Base-by-base conservation (phyloP, 1,284 basidiomycete genomes). In the Leccinum pachyderme region DNA sequence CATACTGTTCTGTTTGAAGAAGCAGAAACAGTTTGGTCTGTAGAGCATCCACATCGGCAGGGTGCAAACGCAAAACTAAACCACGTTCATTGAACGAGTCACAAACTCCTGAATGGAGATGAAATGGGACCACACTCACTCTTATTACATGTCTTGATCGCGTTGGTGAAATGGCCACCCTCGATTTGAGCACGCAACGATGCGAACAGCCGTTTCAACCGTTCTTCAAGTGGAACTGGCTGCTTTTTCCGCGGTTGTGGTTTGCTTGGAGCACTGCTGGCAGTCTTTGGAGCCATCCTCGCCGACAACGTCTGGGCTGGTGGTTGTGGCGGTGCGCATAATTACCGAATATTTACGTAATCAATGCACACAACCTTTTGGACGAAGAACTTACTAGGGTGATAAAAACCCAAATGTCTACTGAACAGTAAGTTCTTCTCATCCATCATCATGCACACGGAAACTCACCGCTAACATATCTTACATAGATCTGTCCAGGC, bases 81-180 rank as follows among this genome's bases (percentile, higher is more conserved):
- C 24, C 46, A 35, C 50, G 43, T 45, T 39, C n/a, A 39, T 39
- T 54, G 45, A 49, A 51, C 41, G 47, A 32, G 60, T 70, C 55
- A 67, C 48, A 52, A 43, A 43, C 51, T 65, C 62, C 67, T 58
- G 56, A 57, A 55, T 54, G 62, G 64, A 63, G 52, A 59, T 63
- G 58, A 60, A 57, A 59, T 54, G 51, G 55, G 47, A 63, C 59
- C 55, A 80, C 83, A 80, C 83, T 61, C 65, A 91, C 92, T 89
- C 76, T 91, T 92, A 74, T 91, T 88, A 77, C 91, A 93, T 58
- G 91, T 93, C 80, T 87, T 91, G 67, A 92, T 80, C 29, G 91
- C 90, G 68, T 89, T 92, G 54, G 76, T 74, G 68, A 89, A 87
- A 72, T 91, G 85, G 3, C 87, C 88, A 32, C 89, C 89, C 61